A percentile compares a stretch with the other conserved stretches of the same genome.
Conservation (phyloP, 2,329 filamentous ascomycete genomes). For the Epichloe hybrida region DNA sequence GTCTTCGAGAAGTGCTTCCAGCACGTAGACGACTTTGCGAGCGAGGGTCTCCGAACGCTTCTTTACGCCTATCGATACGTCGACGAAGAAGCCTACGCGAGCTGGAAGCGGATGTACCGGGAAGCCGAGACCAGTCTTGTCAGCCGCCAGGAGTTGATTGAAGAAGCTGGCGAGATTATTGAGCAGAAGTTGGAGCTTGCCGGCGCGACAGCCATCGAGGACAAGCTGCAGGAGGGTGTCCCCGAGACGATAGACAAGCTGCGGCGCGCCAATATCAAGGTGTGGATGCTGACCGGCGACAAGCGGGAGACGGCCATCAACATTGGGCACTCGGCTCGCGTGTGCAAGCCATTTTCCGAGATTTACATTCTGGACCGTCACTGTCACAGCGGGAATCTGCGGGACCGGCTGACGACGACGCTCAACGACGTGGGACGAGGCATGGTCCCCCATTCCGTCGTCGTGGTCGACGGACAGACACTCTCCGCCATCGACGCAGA, state of each 20-base stretch:
- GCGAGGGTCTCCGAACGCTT: conserved; percentile 74
- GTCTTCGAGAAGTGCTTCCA: conserved; percentile 79
- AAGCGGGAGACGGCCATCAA: conserved; percentile 90
- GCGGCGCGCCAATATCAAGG: conserved; percentile 75
- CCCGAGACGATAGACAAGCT: conserved; percentile 88
- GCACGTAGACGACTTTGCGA: conserved; percentile 79
- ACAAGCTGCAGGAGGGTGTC: conserved; percentile 81
- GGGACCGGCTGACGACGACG: conserved; percentile 51
- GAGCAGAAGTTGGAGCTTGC: conserved; percentile 71
- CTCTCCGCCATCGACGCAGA: conserved; percentile 59
- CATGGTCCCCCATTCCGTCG: conserved; percentile 69
- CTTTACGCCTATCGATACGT: conserved; percentile 72
- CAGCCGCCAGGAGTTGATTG: conserved; percentile 66
- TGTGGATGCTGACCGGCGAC: conserved; percentile 95
- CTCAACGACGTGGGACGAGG: conserved; percentile 54
- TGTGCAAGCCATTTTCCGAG: conserved; percentile 60
- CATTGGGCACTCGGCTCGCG: conserved; percentile 73
- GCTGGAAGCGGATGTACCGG: conserved; percentile 66
- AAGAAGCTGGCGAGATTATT: conserved; percentile 67
- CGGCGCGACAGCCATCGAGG: conserved; percentile 85
- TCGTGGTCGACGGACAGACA: conserved; percentile 73
- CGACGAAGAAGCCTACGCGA: conserved; percentile 57
- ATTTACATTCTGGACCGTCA: conserved; percentile 59
- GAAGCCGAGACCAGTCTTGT: conserved; percentile 74
- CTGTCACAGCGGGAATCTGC: conserved; percentile 43